Percentiles rank a stretch among this genome's conserved stretches.
Conservation (phyloP, 208 protist genomes). For the Crithidia sp. region DNA sequence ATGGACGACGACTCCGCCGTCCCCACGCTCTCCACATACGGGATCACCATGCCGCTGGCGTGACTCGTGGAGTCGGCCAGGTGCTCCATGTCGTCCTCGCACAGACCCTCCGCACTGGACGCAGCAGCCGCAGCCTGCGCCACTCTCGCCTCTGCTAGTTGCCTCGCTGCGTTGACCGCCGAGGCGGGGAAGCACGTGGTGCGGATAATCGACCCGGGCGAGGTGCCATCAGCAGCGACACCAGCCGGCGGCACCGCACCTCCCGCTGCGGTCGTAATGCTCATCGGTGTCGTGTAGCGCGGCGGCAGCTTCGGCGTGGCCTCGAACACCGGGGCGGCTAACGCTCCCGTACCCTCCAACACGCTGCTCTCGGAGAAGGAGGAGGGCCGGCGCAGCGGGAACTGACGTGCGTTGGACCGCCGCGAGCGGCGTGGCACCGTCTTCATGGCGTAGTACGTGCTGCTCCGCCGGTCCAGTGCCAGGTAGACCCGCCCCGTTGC, state of each 20-base stretch:
- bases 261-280: not conserved
- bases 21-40: slow-evolving; percentile 22
- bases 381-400: slow-evolving; percentile 3
- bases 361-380: slow-evolving; percentile 16
- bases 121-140: too few species aligned
- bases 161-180: not conserved
- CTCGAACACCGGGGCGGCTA: not conserved
- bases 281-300: not conserved
- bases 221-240: not conserved
- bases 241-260: not conserved
- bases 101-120: not conserved
- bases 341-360: not conserved
- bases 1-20: slow-evolving; percentile 1
- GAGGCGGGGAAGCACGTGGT: not conserved
- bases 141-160: not conserved
- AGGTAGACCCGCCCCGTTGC: slow-evolving; percentile 54
- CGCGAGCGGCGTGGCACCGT: slow-evolving; percentile 29
- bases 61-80: slow-evolving; percentile 8
- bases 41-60: slow-evolving; percentile 14
- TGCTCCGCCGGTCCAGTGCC: slow-evolving; percentile 36
- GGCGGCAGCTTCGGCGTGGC: slow-evolving; percentile 1
- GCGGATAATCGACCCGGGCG: not conserved
- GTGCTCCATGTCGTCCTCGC: slow-evolving; percentile 21
- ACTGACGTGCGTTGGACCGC: slow-evolving; percentile 8
- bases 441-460: slow-evolving; percentile 54